A percentile compares a stretch with the other conserved stretches of the same genome.
These are phyloP conservation scores for Plenodomus biglobosus DNA, from an alignment of 2,329 filamentous ascomycete species.

Conservation along the genomic window DNA sequence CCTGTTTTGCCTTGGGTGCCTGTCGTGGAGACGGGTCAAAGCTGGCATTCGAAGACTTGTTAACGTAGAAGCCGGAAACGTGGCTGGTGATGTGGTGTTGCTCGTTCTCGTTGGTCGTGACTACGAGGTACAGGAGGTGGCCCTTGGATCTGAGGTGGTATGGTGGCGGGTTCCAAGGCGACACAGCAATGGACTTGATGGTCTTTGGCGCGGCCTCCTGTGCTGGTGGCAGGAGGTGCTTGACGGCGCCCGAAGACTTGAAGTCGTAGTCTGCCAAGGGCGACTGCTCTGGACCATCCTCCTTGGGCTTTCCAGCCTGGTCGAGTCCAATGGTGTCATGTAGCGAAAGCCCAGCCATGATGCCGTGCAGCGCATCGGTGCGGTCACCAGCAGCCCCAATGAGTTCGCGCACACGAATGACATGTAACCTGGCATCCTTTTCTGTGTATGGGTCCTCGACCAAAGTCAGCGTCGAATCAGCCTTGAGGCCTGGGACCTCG, in stretches of 20 bases:
- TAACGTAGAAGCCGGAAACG: conserved; percentile 94
- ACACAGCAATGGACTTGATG: conserved; percentile 83
- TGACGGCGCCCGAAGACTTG: conserved; percentile 65
- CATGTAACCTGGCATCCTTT: conserved; percentile 94
- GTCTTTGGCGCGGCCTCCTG: conserved; percentile 78
- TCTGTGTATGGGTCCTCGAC: conserved; percentile 97
- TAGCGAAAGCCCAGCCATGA: conserved; percentile 80
- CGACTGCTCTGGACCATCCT: conserved; percentile 39
- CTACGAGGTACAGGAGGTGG: conserved; percentile 85
- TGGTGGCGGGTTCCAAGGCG: conserved; percentile 94
- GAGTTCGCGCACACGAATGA: conserved; percentile 86
- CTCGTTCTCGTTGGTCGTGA: conserved; percentile 92
- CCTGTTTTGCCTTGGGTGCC: conserved; percentile 73
- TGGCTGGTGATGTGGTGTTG: conserved; percentile 92
- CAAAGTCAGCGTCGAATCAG: conserved; percentile 76
- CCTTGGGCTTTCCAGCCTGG: conserved; percentile 29
- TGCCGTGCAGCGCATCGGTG: conserved; percentile 81
- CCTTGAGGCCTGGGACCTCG: conserved; percentile 77
- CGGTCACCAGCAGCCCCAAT: conserved; percentile 90
- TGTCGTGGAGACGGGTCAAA: conserved; percentile 86
- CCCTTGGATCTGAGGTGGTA: conserved; percentile 88
- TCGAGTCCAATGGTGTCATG: conserved; percentile 72
- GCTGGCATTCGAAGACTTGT: conserved; percentile 91
- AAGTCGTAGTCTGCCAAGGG: conserved; percentile 74
- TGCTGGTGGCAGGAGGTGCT: conserved; percentile 67